Evolutionary conservation across 139 green algal genomes (phyloP).

Genomic region (Spirogloea muscicola): DNA sequence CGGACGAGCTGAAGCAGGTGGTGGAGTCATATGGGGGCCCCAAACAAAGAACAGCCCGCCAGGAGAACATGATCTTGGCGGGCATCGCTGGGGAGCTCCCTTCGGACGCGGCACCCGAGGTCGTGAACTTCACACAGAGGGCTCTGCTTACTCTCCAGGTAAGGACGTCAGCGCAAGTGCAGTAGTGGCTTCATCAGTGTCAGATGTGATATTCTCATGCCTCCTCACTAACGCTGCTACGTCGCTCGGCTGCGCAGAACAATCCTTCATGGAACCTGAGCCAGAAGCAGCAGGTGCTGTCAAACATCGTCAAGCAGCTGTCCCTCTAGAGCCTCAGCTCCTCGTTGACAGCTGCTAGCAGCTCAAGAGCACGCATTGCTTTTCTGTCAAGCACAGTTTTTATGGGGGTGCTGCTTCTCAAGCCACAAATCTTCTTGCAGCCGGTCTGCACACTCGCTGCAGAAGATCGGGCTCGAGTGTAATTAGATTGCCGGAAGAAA

Average conservation of each 20-base stretch:
- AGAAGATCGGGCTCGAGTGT: too few relatives aligned
- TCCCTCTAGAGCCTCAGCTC: too few relatives aligned
- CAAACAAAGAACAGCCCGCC: not conserved
- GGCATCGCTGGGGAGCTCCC: not conserved
- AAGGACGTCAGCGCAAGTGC: not conserved
- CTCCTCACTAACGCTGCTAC: too few relatives aligned
- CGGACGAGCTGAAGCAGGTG: not conserved
- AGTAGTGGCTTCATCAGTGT: too few relatives aligned
- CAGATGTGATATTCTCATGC: too few relatives aligned
- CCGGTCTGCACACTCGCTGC: too few relatives aligned
- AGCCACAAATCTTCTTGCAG: too few relatives aligned
- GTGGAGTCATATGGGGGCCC: not conserved
- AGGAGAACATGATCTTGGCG: not conserved
- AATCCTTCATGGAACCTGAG: not conserved
- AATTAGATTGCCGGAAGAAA: too few relatives aligned
- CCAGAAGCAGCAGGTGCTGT: not conserved
- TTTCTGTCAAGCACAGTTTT: too few relatives aligned
- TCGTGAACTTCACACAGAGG: not conserved
- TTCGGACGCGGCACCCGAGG: not conserved
- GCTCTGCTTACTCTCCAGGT: constrained; percentile 8
- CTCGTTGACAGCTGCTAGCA: too few relatives aligned
- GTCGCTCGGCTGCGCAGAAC: constrained; percentile 1
- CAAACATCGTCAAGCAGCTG: not conserved
- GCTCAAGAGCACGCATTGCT: too few relatives aligned
- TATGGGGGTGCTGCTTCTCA: too few relatives aligned